Percentiles rank a stretch among this genome's conserved stretches.
Conservation (phyloP, 441 rosid genomes). For the Monsonia emarginata region DNA sequence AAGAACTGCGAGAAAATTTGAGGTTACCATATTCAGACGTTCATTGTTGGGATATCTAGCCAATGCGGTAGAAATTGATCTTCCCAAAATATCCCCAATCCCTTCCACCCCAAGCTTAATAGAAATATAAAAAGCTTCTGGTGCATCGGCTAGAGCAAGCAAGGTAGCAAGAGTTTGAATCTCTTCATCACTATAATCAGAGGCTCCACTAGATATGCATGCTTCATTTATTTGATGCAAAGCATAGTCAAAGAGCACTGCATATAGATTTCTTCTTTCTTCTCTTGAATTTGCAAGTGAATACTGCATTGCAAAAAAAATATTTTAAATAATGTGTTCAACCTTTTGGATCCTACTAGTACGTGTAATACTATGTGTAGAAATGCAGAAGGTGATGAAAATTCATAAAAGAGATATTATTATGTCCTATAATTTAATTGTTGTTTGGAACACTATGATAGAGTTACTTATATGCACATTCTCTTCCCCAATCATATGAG, state of each 20-base stretch:
- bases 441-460: neutral
- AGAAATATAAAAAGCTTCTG: constrained; percentile 92
- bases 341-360: too few relatives aligned
- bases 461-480: too few relatives aligned
- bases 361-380: too few relatives aligned
- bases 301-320: constrained; percentile 49
- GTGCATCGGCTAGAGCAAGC: constrained; percentile 82
- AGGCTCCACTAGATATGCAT: constrained; percentile 62
- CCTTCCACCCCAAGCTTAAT: constrained; percentile 95
- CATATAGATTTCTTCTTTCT: constrained; percentile 80
- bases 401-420: too few relatives aligned
- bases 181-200: constrained; percentile 83
- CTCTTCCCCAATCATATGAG: too few relatives aligned
- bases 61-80: constrained; percentile 70
- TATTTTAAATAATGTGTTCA: constrained; percentile 4
- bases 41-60: constrained; percentile 76
- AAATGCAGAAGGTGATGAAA: too few relatives aligned
- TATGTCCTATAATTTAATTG: neutral
- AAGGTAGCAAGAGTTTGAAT: constrained; percentile 73
- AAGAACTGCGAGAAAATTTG: neutral
- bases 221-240: constrained; percentile 82
- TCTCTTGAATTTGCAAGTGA: constrained; percentile 75
- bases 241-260: constrained; percentile 79
- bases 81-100: constrained; percentile 84
- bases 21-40: constrained; percentile 66